A percentile compares a stretch with the other conserved stretches of the same genome.
phyloP scores from a whole-genome alignment of 176 grass and related monocot genomes.

The Rhynchospora tenuis region DNA sequence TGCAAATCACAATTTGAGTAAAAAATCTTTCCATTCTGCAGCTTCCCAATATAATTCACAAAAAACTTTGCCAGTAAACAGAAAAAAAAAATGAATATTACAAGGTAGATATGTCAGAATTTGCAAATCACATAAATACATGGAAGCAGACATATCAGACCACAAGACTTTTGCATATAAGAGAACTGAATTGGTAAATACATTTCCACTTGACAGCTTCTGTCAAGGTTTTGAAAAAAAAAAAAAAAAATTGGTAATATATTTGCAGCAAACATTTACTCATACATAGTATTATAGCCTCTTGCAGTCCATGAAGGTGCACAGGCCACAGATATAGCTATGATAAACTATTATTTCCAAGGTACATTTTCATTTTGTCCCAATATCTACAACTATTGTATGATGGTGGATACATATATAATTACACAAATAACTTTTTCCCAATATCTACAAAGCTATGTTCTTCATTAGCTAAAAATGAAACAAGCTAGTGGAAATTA shows the following conservation, averaged over 20 bases:
- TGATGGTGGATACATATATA: no score
- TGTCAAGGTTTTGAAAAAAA: no score
- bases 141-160: background rate
- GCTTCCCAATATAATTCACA: constrained; percentile 81
- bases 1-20: constrained; percentile 44
- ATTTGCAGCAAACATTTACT: background rate
- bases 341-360: no score
- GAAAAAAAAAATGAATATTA: background rate
- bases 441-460: background rate
- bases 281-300: background rate
- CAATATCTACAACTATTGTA: no score
- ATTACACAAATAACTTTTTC: no score
- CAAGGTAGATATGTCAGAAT: background rate
- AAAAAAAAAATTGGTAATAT: background rate
- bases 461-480: background rate
- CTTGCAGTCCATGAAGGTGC: background rate
- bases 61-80: constrained; percentile 39
- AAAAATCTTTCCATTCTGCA: constrained; percentile 85
- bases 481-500: background rate
- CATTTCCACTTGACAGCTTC: no score
- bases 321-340: no score
- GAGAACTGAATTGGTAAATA: background rate
- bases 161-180: background rate
- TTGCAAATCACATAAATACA: background rate
- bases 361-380: no score